A percentile compares a stretch with the other conserved stretches of the same genome.
phyloP scores from a whole-genome alignment of 169 alveolate species.

The Plasmodium billcollinsi region DNA sequence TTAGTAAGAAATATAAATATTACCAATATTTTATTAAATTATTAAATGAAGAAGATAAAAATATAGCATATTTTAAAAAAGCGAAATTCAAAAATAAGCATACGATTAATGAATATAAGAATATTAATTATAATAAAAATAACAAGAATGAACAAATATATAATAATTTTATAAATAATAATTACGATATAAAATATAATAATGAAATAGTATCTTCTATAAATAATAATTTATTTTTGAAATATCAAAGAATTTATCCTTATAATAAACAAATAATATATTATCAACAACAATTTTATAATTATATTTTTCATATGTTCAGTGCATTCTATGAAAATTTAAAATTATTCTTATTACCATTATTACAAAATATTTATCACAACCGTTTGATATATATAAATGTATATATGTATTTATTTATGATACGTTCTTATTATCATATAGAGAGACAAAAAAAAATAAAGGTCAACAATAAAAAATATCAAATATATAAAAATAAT shows the following conservation, averaged over 20 bases:
- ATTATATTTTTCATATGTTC: conserved; percentile 2
- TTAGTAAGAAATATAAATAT: background rate
- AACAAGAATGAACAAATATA: no score
- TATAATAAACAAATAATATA: background rate
- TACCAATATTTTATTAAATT: background rate
- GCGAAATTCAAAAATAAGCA: background rate
- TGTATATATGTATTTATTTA: conserved; percentile 40
- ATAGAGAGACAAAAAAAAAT: conserved; percentile 1
- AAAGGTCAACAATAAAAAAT: background rate
- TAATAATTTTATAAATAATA: no score
- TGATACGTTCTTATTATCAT: conserved; percentile 13
- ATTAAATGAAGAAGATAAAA: background rate
- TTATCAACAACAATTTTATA: background rate
- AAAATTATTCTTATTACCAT: conserved; percentile 38
- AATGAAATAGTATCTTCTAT: no score
- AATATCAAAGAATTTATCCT: no score
- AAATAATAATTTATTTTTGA: no score
- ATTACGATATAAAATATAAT: no score
- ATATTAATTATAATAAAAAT: no score
- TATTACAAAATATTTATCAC: conserved; percentile 22
- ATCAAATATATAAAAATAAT: no score
- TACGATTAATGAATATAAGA: no score
- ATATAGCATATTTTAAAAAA: background rate
- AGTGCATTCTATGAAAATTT: conserved; percentile 48
- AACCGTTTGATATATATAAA: conserved; percentile 25